phyloP scores from a whole-genome alignment of 1,284 basidiomycete species.

The Mycena sp. region DNA sequence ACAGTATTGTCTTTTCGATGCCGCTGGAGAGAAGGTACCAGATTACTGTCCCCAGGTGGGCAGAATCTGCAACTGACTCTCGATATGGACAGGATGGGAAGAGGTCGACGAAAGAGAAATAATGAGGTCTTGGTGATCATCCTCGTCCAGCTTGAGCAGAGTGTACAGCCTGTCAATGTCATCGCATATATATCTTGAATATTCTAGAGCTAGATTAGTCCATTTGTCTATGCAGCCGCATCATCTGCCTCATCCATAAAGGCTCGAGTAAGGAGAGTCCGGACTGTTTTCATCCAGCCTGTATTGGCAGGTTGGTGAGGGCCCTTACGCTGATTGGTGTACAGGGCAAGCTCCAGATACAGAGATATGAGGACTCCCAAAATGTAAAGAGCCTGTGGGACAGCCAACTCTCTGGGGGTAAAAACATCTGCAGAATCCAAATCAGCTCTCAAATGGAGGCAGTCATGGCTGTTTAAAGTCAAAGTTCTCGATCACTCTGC shows the following conservation, averaged over 20 bases:
- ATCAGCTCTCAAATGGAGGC: background rate
- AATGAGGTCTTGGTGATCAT: background rate
- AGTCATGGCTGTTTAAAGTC: background rate
- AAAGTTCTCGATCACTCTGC: too few species aligned
- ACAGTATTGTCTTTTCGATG: background rate
- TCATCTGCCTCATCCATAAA: background rate
- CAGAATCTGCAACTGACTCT: conserved; percentile 8
- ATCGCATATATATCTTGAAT: background rate
- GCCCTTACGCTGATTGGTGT: conserved; percentile 2
- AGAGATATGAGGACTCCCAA: conserved; percentile 2
- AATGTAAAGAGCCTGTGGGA: conserved; percentile 10
- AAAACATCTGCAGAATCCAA: conserved; percentile 6
- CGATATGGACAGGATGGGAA: background rate
- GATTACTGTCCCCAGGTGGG: background rate
- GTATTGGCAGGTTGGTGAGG: background rate
- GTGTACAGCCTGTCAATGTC: background rate
- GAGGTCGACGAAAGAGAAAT: background rate
- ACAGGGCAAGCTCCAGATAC: conserved; percentile 13
- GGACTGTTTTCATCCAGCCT: conserved; percentile 8
- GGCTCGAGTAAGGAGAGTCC: background rate
- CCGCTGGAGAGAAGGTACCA: conserved; percentile 3
- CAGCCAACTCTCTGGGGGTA: background rate
- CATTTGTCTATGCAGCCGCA: background rate
- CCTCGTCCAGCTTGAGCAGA: background rate
- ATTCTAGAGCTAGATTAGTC: background rate